Evolutionary conservation across 1,284 basidiomycete genomes (phyloP), one percentile per base, ranked within the genome.

Genomic region (Cryptococcus depauperatus): DNA sequence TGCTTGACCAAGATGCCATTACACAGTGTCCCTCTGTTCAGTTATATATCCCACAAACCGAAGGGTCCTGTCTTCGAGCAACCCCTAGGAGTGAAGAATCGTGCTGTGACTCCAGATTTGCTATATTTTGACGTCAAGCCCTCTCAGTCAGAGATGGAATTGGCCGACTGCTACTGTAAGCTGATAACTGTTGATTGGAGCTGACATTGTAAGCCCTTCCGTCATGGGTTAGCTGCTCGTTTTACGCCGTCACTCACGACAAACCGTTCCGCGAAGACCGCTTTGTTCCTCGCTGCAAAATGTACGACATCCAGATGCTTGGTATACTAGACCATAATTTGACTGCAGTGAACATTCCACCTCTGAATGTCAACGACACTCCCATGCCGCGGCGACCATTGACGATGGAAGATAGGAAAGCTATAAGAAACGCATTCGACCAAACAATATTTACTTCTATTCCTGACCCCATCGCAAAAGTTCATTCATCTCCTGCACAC

Each of bases 281-380:
- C 77, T 96, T 95, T 62, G 76, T 95, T 22, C 83, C 88, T 2
- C 80, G 89, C 34, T 88, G 85, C 30, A 88, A 86, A 70, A 92
- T 95, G 87, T 85, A 88, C 58, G 85, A 92, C 62, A 89, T 93
- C 37, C 85, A 93, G 62, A 91, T 88, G 85, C 77, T 93, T 7
- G 90, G 90, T 4, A 74, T 92, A 8, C 74, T 93, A 38, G 88
- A 90, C 56, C 85, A 92, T 61, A 90, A 90, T 61, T 82, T 89
- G 26, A 80, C 85, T 14, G 85, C 83, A 52, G 91, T 93, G 47
- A 85, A 84, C 50, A 80, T 89, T 11, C 88, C 87, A 4, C 73
- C 81, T 59, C 73, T 89, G 26, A 68, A 66, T 37, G 63, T 62
- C 21, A 66, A 64, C 26, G 62, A 66, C 22, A 44, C 45, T 9